A percentile compares a stretch with the other conserved stretches of the same genome.
Conservation (phyloP, 805 yeast species). For the Brettanomyces naardenensis region DNA sequence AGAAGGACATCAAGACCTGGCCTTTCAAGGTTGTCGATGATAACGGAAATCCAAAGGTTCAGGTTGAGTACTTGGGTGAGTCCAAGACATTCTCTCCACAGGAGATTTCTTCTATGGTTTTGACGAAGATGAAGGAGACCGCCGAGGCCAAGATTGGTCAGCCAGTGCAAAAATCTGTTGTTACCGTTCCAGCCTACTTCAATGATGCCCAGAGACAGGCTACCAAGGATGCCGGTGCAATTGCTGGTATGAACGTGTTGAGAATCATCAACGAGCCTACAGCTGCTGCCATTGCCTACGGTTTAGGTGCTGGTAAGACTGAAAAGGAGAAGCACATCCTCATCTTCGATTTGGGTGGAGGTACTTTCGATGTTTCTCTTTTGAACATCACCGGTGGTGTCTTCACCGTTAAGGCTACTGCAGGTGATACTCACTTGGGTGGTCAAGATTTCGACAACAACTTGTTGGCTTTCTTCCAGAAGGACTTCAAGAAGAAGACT, state of each 20-base stretch:
- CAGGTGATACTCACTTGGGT: constrained; percentile 99
- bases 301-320: constrained; percentile 85
- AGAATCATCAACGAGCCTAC: constrained; percentile 80
- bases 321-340: constrained; percentile 81
- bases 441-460: constrained; percentile 99
- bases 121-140: constrained; percentile 76
- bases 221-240: constrained; percentile 76
- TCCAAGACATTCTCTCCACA: constrained; percentile 65
- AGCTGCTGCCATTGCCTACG: constrained; percentile 99
- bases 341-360: constrained; percentile 97
- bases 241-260: constrained; percentile 70
- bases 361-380: constrained; percentile 95
- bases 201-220: constrained; percentile 79
- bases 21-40: constrained; percentile 66
- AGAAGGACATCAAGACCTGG: constrained; percentile 89
- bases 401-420: constrained; percentile 95
- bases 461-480: constrained; percentile 86
- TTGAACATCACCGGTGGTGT: constrained; percentile 93
- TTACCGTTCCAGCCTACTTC: constrained; percentile 76
- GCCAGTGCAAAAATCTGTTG: constrained; percentile 66
- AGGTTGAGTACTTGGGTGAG: constrained; percentile 65
- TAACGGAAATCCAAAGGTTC: constrained; percentile 59
- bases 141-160: constrained; percentile 72
- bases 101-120: constrained; percentile 70
- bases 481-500: constrained; percentile 88